Base-by-base conservation (phyloP, 495 filamentous ascomycete genomes). In the Aspergillus egyptiacus region DNA sequence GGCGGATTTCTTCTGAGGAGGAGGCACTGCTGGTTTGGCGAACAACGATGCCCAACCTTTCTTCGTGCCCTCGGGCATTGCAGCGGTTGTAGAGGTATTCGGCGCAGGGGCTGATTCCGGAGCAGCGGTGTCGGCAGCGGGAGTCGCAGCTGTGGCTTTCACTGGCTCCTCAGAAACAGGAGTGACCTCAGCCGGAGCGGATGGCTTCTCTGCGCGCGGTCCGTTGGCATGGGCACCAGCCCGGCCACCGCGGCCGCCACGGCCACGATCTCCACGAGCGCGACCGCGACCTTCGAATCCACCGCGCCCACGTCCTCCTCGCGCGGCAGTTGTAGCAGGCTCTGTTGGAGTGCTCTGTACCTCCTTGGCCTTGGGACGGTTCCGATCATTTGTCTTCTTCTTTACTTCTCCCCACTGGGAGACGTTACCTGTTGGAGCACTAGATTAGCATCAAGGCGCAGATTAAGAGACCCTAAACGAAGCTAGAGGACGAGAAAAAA, bases 331-430 rank as follows among this genome's bases (percentile, higher is more conserved):
- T 51, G 62, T 43, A 50, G 61, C 56, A 38, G 65, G 48, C 52
- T 72, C 73, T 53, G 74, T 64, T 14, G 75, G 72, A 45, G 80
- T 73, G 42, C 71, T 74, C 56, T 77, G 67, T 35, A 76, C 62
- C 47, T 93, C 86, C 72, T 95, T 91, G 49, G 77, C 70, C 76
- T 96, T 99, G 42, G 91, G 80, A 53, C 83, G 84, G 56, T 80
- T 76, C 54, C 87, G 76, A 62, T 93, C 87, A 68, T 89, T 87
- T 62, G 83, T 85, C 66, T 84, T 84, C 77, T 95, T 95, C 71
- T 91, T 88, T 61, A 97, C 90, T 69, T 96, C 89, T 51, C 84
- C 87, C 86, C 94, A 99, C 75, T 91, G 89, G 53, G 89, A 82
- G 56, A 95, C 85, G 47, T 83, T 83, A 55, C 91, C 91, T 96